Evolutionary conservation across 164 flowering plant genomes (phyloP), one percentile per base, ranked within the genome.

Genomic region (Chloranthus sessilifolius): DNA sequence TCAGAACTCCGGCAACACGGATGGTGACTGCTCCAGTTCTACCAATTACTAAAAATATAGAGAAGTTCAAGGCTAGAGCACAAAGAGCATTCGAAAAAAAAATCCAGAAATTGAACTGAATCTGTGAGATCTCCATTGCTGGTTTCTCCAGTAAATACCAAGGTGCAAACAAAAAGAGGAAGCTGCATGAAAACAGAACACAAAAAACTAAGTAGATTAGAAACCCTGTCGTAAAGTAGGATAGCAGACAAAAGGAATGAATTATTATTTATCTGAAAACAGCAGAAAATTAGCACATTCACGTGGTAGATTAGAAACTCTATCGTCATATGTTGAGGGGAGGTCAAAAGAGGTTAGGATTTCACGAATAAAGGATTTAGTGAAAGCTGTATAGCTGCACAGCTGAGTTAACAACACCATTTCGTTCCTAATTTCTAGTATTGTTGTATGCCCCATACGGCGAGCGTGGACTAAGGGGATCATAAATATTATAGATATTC

Each of bases 21-120:
- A 88, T 75, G 50, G 98, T 92, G 41, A 92, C 94, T 29, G 98
- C 98, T 52, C 96, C 88, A 49, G 98, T 88, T 83, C 96, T 80
- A 56, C 98, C 98, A 71, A 92, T 80, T 23, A 79, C 96, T 55
- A 85, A 68, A 76, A 91, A 87, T 55, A 85, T 91, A 27, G 98
- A 87, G 74, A 91, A 78, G 68, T 91, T 91, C 77, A 91, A 76
- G 53, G 95, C 96, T 50, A 91, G 59, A 41, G 98, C 98, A 57
- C 88, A 85, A 7, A 87, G 65, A 23, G 96, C 98, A 74, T 91
- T 91, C 0, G 98, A 82, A 56, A 91, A 85, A 62, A 91, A 90
- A 59, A 85, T 87, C 95, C 95, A 87, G 59, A 85, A 81, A 62
- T 91, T 91, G 78, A 91, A 87, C 67, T 83, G 85, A 48, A 85